Base-by-base conservation (phyloP, 2,329 filamentous ascomycete genomes). In the Monilinia aucupariae region DNA sequence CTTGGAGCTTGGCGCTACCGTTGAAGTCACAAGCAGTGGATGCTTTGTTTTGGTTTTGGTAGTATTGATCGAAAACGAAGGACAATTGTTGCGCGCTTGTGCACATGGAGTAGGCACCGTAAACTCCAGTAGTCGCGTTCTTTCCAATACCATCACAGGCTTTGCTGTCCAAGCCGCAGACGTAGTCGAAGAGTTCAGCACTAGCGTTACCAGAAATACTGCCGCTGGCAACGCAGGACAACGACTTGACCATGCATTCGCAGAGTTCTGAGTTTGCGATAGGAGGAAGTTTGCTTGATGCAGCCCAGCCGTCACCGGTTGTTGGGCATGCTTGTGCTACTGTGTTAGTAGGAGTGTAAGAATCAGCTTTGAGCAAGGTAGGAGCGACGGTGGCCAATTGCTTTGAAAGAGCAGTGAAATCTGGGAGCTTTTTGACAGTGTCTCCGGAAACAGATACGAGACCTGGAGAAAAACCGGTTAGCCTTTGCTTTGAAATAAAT, bases 51-150 rank as follows among this genome's bases (percentile, higher is more conserved):
- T 86, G 80, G 68, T 75, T 76, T 69, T 80, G 74, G 79, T 89
- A 90, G 81, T 92, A 93, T 70, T 84, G 77, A 78, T 92, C 85
- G 68, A 92, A 82, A 55, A 85, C 88, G 74, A 84, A 92, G 64
- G 84, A 84, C 48, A 96, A 84, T 81, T 92, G 84, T 76, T 90
- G 81, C 69, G 81, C 80, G 71, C 83, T 72, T 69, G 81, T 80
- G 80, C 90, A 96, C 85, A 91, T 91, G 76, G 85, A 84, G 80
- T 90, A 91, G 54, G 88, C 83, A 69, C 90, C 90, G 75, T 90
- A 94, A 65, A 81, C 78, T 71, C 89, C 90, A 25, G 80, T 82
- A 64, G 82, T 84, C 59, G 82, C 82, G 76, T 92, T 88, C 70
- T 81, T 81, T 67, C 76, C 78, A 76, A 94, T 91, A 61, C 87